Evolutionary conservation across 768 basidiomycete genomes (phyloP).

Genomic region (Termitomyces sp.): DNA sequence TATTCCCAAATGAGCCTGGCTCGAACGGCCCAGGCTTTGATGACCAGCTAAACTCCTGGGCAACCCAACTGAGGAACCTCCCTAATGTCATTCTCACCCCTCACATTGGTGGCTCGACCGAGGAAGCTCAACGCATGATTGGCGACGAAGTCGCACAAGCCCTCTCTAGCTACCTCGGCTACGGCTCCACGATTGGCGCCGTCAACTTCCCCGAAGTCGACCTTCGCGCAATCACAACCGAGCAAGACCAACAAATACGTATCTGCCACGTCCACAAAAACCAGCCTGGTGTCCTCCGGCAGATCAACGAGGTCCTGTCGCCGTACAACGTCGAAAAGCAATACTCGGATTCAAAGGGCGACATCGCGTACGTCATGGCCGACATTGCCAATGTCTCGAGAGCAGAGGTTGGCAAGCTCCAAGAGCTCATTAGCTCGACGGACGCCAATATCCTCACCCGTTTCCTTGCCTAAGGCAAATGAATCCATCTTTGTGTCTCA

Average conservation of each 20-base stretch:
- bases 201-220: slow-evolving; percentile 99
- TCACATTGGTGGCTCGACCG: slow-evolving; percentile 98
- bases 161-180: slow-evolving; percentile 84
- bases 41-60: slow-evolving; percentile 84
- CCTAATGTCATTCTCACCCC: slow-evolving; percentile 96
- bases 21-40: slow-evolving; percentile 88
- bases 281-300: slow-evolving; percentile 89
- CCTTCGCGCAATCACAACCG: slow-evolving; percentile 83
- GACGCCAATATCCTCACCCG: slow-evolving; percentile 88
- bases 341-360: slow-evolving; percentile 95
- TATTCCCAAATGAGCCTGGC: slow-evolving; percentile 91
- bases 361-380: slow-evolving; percentile 92
- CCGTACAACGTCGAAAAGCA: slow-evolving; percentile 99
- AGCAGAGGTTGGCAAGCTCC: slow-evolving; percentile 70
- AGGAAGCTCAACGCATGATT: slow-evolving; percentile 97
- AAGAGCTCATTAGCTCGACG: slow-evolving; percentile 71
- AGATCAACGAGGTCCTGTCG: slow-evolving; percentile 90
- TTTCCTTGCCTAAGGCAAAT: slow-evolving; percentile 51
- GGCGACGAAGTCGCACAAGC: slow-evolving; percentile 90
- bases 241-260: slow-evolving; percentile 76
- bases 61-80: slow-evolving; percentile 63
- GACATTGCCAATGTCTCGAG: slow-evolving; percentile 91
- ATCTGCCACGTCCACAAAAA: slow-evolving; percentile 96
- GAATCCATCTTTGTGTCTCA: background rate
- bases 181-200: slow-evolving; percentile 84